Conservation (phyloP, 2,329 filamentous ascomycete genomes). For the Penicillium sp. region DNA sequence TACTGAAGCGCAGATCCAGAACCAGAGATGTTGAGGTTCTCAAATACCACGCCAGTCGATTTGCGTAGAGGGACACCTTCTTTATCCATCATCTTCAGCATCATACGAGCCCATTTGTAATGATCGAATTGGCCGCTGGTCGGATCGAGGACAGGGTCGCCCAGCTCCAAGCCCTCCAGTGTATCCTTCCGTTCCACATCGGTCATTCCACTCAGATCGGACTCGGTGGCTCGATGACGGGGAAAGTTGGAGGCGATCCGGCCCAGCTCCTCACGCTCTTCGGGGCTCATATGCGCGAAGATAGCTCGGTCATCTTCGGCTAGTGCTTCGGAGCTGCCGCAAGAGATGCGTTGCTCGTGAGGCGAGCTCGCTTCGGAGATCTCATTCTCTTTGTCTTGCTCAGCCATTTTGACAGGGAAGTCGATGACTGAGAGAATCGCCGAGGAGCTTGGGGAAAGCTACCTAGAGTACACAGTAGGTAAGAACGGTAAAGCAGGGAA, state of each 20-base stretch:
- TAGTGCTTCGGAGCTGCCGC: slow-evolving; percentile 14
- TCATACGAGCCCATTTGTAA: slow-evolving; percentile 53
- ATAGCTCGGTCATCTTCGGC: slow-evolving; percentile 20
- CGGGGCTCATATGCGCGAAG: slow-evolving; percentile 28
- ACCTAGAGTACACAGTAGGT: not conserved
- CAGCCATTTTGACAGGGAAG: slow-evolving; percentile 1
- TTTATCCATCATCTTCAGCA: slow-evolving; percentile 52
- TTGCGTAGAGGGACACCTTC: slow-evolving; percentile 54
- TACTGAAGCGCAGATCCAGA: slow-evolving; percentile 67
- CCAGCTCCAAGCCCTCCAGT: slow-evolving; percentile 41
- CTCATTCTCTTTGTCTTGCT: slow-evolving; percentile 7
- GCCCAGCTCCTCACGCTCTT: slow-evolving; percentile 26
- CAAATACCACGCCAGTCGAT: slow-evolving; percentile 63
- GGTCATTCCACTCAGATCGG: slow-evolving; percentile 15
- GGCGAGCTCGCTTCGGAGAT: slow-evolving; percentile 13
- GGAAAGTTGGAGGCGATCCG: slow-evolving; percentile 33
- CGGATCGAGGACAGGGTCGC: slow-evolving; percentile 55
- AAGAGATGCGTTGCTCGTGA: slow-evolving; percentile 9
- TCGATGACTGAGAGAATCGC: not conserved
- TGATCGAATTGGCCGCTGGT: slow-evolving; percentile 53
- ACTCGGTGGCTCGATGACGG: slow-evolving; percentile 17
- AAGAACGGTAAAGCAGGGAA: not conserved
- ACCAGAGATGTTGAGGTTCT: slow-evolving; percentile 65
- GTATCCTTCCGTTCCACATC: slow-evolving; percentile 32
- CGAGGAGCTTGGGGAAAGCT: not conserved